A percentile compares a stretch with the other conserved stretches of the same genome.
Conservation (phyloP, 2,329 filamentous ascomycete genomes). For the Dactylellina sp. region DNA sequence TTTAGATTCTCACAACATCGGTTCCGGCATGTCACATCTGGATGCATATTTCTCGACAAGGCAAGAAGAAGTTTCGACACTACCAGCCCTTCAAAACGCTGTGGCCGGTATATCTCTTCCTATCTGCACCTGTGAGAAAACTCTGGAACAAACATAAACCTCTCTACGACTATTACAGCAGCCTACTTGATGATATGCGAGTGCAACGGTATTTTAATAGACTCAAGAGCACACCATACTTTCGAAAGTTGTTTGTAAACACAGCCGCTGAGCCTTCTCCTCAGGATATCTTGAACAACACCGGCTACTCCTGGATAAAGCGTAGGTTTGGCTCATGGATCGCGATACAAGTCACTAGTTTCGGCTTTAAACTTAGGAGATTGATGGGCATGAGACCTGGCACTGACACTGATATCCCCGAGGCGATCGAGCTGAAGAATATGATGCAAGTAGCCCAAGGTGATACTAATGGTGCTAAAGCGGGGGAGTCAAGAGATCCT, state of each 20-base stretch:
- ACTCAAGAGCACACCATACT: constrained; percentile 1
- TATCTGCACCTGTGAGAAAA: neutral
- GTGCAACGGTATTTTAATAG: neutral
- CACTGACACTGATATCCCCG: neutral
- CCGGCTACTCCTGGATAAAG: neutral
- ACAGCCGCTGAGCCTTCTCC: neutral
- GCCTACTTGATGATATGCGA: neutral
- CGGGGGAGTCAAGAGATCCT: neutral
- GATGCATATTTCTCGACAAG: constrained; percentile 28
- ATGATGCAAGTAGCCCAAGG: neutral
- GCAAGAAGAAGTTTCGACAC: constrained; percentile 22
- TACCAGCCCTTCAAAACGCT: constrained; percentile 28
- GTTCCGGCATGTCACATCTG: constrained; percentile 34
- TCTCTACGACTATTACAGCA: neutral
- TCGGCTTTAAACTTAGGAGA: neutral
- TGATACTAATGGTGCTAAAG: neutral
- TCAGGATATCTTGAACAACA: neutral
- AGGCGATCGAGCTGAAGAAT: neutral
- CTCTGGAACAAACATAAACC: neutral
- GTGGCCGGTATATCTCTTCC: neutral
- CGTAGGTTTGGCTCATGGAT: constrained; percentile 2
- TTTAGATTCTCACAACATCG: constrained; percentile 40
- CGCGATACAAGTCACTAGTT: neutral
- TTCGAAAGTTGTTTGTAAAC: neutral
- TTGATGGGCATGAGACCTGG: neutral